Conservation (phyloP, 306 rosid species). For the Fagus sylvatica region DNA sequence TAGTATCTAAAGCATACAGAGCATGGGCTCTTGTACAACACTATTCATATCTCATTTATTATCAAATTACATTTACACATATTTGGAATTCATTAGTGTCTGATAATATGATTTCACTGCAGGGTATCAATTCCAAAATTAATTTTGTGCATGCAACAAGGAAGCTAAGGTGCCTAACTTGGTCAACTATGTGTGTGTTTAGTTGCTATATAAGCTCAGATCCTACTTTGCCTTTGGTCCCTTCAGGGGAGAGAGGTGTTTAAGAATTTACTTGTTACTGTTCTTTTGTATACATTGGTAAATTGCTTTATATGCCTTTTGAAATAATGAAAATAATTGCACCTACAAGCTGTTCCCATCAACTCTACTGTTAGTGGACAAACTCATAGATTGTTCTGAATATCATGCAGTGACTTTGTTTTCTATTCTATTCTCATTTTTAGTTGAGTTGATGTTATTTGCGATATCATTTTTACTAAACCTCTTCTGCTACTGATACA, state of each 20-base stretch:
- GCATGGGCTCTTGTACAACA: no score
- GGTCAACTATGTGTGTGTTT: not conserved
- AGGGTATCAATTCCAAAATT: constrained; percentile 52
- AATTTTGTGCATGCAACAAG: constrained; percentile 65
- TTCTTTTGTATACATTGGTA: not conserved
- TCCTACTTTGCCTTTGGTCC: not conserved
- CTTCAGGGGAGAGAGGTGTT: not conserved
- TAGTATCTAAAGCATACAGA: not conserved
- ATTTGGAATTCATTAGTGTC: not conserved
- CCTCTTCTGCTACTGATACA: no score
- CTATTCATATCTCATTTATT: not conserved
- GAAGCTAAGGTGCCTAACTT: constrained; percentile 72
- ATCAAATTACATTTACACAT: not conserved
- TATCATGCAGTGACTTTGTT: not conserved
- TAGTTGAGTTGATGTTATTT: no score
- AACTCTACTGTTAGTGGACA: no score
- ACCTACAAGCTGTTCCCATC: not conserved
- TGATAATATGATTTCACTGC: constrained; percentile 32
- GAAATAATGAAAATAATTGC: not conserved
- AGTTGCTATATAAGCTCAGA: not conserved
- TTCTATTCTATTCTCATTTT: no score
- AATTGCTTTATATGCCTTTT: not conserved
- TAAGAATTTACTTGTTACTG: not conserved
- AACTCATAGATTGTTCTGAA: not conserved
- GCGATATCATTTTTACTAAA: no score